phyloP scores from a whole-genome alignment of 768 basidiomycete species.

The Sporobolomyces roseus region DNA sequence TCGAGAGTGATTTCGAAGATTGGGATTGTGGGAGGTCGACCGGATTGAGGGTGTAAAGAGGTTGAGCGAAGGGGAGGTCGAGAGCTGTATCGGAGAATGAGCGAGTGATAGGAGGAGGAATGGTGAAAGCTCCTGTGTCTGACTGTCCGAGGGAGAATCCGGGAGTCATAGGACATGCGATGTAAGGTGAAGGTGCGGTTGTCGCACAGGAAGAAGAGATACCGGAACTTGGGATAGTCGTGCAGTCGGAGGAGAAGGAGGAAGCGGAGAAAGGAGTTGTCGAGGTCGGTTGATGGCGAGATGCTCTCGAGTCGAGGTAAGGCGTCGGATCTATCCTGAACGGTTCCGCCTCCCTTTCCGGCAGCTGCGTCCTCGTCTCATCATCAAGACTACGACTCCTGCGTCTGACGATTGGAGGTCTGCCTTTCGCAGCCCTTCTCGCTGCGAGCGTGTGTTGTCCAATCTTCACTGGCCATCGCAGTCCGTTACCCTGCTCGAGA shows the following conservation, averaged over 20 bases:
- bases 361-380: not conserved
- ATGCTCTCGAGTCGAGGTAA: not conserved
- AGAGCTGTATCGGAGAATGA: not conserved
- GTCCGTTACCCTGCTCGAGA: not conserved
- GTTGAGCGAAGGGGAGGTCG: not conserved
- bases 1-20: not conserved
- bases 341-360: not conserved
- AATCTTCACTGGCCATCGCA: not conserved
- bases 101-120: conserved; percentile 7
- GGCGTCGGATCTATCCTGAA: not conserved
- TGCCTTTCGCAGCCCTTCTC: conserved; percentile 1
- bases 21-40: conserved; percentile 3
- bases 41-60: not conserved
- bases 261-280: conserved; percentile 10
- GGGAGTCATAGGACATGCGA: not conserved
- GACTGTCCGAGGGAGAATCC: not conserved
- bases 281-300: not conserved
- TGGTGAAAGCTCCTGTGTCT: not conserved
- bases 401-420: conserved; percentile 23
- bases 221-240: conserved; percentile 11
- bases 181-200: conserved; percentile 14
- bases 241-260: conserved; percentile 9
- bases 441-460: conserved; percentile 19
- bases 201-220: conserved; percentile 20
- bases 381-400: conserved; percentile 35